Base-by-base conservation (phyloP, 495 filamentous ascomycete species). In the Margaritispora aquatica region DNA sequence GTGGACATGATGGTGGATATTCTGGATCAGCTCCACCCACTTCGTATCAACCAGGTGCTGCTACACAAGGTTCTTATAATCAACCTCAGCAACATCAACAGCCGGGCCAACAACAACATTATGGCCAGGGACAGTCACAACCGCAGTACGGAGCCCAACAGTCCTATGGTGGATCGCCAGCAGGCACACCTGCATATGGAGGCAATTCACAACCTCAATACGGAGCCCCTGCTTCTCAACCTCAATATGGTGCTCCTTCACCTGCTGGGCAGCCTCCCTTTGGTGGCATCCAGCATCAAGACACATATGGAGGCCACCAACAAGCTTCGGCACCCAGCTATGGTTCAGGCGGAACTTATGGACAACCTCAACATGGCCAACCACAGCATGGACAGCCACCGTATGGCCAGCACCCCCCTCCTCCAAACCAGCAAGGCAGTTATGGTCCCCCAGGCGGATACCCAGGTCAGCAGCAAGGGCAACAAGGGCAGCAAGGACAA, bases 11-110 rank as follows among this genome's bases (percentile, higher is more conserved):
- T 36, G 71, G 76, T 20, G 66, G 68, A 31, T 83, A 83, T 60
- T 73, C 60, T 63, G 78, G 73, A 27, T 72, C 75, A 46, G 73
- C 78, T 22, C 79, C 79, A 31, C 77, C 79, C 7, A 65, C 74
- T 31, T 71, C 75, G 0, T 80, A 80, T 60, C 75, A 79, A 56
- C 66, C 76, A 19, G 44, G 57, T 27, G 66, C 54, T 23, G 62
- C 54, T 19, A 49, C 52, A 20, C 51, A 62, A 27, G 36, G 53
- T 22, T 47, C 46, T 20, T 63, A 65, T 34, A 60, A 56, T 23
- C 59, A 59, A 26, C 57, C 62, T 19, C 22, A 59, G 11, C 59
- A 54, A 44, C 23, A 21, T 0, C 68, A 70, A 48, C 64, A 65
- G 8, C 48, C 56, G 20, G 17, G 13, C 21, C 67, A 68, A 27